Base-by-base conservation (phyloP, 495 filamentous ascomycete genomes). In the Tricharina praecox region DNA sequence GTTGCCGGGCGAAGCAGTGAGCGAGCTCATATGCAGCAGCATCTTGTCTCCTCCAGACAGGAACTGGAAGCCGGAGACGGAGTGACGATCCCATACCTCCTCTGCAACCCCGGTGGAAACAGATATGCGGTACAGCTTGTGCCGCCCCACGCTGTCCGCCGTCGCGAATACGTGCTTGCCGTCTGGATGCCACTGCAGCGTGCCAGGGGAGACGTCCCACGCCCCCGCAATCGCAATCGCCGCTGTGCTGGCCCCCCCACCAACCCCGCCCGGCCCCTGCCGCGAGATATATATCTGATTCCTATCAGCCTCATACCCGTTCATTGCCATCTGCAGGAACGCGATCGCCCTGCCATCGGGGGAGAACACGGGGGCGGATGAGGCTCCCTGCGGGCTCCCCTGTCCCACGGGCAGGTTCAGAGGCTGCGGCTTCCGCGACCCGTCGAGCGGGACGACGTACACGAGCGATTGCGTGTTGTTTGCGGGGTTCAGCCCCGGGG, bases 241-340 rank as follows among this genome's bases (percentile, higher is more conserved):
- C 13, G 38, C 55, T n/a, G n/a, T n/a, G n/a, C n/a, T n/a, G n/a
- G n/a, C n/a, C n/a, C n/a, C n/a, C n/a, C n/a, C n/a, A n/a, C n/a
- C n/a, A n/a, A n/a, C n/a, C n/a, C n/a, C n/a, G 40, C 48, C 33
- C 11, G 49, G 51, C 19, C 45, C 44, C 8, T 45, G 32, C 23
- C 10, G 10, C 1, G 40, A 32, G 23, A 35, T 39, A 43, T 94
- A 62, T 2, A 93, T 69, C 1, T 81, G 70, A 42, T 85, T 80
- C 61, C 82, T 84, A 65, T 94, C 88, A 8, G 78, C 79, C 64
- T 95, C 87, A 56, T 96, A 93, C 16, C 85, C 84, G 55, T 81
- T 76, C 52, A 75, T 65, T n/a, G 70, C 68, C 80, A 85, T 85
- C 23, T 78, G 71, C 39, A 85, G 73, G 49, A 92, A 85, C 8